Evolutionary conservation across 352 stramenopile species (phyloP).

Genomic region (Pythium scleroteichum): DNA sequence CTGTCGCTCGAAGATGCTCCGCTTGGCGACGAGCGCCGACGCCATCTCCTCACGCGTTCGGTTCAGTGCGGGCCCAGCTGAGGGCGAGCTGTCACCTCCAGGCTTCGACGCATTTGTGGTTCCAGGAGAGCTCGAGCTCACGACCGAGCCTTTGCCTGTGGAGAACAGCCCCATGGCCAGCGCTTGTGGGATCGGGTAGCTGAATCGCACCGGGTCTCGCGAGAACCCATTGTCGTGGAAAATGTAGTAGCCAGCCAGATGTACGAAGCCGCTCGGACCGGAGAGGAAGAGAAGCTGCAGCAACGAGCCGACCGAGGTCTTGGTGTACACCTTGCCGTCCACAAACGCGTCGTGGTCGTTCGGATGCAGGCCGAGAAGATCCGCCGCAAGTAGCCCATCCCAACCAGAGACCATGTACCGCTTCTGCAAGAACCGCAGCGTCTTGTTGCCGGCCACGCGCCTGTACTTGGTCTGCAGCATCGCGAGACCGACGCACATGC

Average conservation of each 20-base stretch:
- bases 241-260: constrained; percentile 47
- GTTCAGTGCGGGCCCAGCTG: not conserved
- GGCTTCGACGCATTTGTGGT: too few relatives aligned
- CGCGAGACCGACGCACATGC: constrained; percentile 34
- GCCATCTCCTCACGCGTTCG: too few relatives aligned
- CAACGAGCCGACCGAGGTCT: constrained; percentile 42
- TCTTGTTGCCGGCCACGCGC: constrained; percentile 42
- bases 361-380: constrained; percentile 53
- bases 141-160: not conserved
- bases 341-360: constrained; percentile 29
- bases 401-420: constrained; percentile 54
- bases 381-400: constrained; percentile 37
- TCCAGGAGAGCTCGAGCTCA: too few relatives aligned
- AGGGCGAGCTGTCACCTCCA: too few relatives aligned
- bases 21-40: constrained; percentile 13
- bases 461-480: constrained; percentile 36
- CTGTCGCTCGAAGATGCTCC: constrained; percentile 47
- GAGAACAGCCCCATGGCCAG: constrained; percentile 34
- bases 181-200: constrained; percentile 38
- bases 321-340: constrained; percentile 29
- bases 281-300: constrained; percentile 49
- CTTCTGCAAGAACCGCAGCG: constrained; percentile 44
- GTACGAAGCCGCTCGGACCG: constrained; percentile 45
- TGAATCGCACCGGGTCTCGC: constrained; percentile 28
- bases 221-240: constrained; percentile 46